Conservation (phyloP, 2,329 filamentous ascomycete species). For the Emmonsia crescens region DNA sequence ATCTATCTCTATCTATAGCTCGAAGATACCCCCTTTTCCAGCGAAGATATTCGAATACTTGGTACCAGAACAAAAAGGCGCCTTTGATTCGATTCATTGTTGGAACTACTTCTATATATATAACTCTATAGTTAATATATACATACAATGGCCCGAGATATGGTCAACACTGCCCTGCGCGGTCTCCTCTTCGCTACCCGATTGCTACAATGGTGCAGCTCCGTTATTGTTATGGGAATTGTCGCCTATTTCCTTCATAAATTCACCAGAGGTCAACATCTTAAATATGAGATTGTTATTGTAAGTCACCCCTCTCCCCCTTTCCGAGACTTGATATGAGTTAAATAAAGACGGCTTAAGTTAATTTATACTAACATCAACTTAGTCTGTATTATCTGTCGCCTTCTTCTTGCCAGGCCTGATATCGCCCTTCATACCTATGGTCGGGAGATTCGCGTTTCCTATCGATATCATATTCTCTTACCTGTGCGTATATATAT, state of each 20-base stretch:
- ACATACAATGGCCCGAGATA: background rate
- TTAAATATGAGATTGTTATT: constrained; percentile 32
- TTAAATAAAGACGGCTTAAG: background rate
- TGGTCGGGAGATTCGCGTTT: constrained; percentile 27
- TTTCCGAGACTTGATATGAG: too few species aligned
- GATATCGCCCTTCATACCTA: constrained; percentile 30
- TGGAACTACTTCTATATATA: background rate
- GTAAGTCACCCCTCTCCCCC: constrained; percentile 16
- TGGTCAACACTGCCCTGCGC: constrained; percentile 2
- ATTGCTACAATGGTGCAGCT: constrained; percentile 28
- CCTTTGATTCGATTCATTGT: background rate
- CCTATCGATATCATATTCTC: constrained; percentile 36
- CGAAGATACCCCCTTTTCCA: background rate
- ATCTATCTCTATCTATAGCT: background rate
- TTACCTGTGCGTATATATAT: constrained; percentile 29
- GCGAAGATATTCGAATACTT: too few species aligned
- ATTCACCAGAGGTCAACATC: constrained; percentile 22
- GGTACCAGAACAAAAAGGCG: too few species aligned
- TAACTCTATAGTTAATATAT: background rate
- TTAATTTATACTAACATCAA: background rate
- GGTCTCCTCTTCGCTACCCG: constrained; percentile 8
- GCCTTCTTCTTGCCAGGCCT: constrained; percentile 35
- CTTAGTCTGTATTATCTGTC: constrained; percentile 25
- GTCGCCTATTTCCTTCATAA: constrained; percentile 30
- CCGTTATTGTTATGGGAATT: constrained; percentile 34